Evolutionary conservation across 2,329 filamentous ascomycete genomes (phyloP).

Genomic region (Purpureocillium takamizusanense): DNA sequence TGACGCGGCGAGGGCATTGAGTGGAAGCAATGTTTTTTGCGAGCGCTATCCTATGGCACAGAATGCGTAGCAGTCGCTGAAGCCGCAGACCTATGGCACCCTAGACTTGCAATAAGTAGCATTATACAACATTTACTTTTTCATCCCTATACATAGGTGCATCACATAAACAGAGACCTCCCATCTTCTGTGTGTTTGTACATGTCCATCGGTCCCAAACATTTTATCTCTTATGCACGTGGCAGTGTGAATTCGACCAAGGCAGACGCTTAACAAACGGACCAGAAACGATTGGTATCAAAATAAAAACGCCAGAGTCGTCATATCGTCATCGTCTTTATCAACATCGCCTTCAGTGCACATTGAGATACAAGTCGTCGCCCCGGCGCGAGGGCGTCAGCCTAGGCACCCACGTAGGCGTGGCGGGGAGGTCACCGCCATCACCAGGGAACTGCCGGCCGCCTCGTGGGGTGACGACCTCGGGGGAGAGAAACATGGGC

Average conservation of each 20-base stretch:
- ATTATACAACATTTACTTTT: conserved; percentile 11
- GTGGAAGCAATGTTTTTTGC: not conserved
- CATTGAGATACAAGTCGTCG: conserved; percentile 53
- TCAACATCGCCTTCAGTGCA: conserved; percentile 26
- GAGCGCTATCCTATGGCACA: not conserved
- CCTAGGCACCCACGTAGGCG: conserved; percentile 37
- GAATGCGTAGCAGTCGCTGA: not conserved
- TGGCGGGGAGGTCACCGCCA: conserved; percentile 7
- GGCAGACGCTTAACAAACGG: no score
- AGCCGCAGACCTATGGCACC: not conserved
- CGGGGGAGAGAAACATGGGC: conserved; percentile 1
- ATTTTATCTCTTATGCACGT: no score
- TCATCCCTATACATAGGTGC: no score
- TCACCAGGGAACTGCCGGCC: no score
- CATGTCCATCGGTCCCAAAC: no score
- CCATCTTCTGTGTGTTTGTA: no score
- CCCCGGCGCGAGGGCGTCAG: conserved; percentile 59
- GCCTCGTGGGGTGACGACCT: not conserved
- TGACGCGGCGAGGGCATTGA: not conserved
- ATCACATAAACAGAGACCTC: no score
- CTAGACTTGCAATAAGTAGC: conserved; percentile 13
- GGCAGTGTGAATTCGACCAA: no score
- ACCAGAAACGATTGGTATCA: not conserved
- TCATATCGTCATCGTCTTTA: not conserved
- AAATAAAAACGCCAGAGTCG: not conserved